Evolutionary conservation across 2,329 filamentous ascomycete species (phyloP), one percentile per base, ranked within the genome.

Genomic region (Claviceps arundinis): DNA sequence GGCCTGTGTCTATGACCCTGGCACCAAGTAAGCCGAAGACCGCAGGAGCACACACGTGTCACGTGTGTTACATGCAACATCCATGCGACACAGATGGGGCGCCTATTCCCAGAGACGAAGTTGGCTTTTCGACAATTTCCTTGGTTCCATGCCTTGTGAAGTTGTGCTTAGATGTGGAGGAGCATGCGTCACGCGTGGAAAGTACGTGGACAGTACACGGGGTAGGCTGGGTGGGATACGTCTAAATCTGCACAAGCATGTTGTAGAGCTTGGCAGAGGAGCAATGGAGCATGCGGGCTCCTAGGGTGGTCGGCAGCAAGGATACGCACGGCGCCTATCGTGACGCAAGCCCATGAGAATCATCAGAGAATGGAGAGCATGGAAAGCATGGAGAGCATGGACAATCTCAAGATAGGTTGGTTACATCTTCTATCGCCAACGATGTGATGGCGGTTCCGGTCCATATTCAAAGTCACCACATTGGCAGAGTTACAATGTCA

Each of bases 401-500:
- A 7, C 24, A 34, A 26, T 16, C 19, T 34, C 26, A 26, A 37
- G 42, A 48, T 43, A n/a, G 30, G 45, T 34, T 38, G 24, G 30
- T 44, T 24, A 14, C 41, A 19, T 43, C 9, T 19, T 43, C 9
- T 19, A 37, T 24, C 26, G 45, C 42, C 47, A 42, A n/a, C 16
- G 37, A 40, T 17, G 42, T 43, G 37, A 47, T 47, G n/a, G 47
- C n/a, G 44, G 16, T 38, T 24, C 37, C 37, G 42, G 30, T 50
- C 16, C 30, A 45, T 37, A 47, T 26, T 24, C 42, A 34, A 11
- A 11, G 14, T n/a, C 9, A 17, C 14, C 14, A 26, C 37, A 43
- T 30, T 40, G 51, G 26, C 49, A 45, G 49, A 50, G 30, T 38
- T 41, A n/a, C 50, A 44, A 44, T 43, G 30, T 40, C 26, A 38